Base-by-base conservation (phyloP, 371 early-diverging fungal species). In the Haplosporangium sp. region DNA sequence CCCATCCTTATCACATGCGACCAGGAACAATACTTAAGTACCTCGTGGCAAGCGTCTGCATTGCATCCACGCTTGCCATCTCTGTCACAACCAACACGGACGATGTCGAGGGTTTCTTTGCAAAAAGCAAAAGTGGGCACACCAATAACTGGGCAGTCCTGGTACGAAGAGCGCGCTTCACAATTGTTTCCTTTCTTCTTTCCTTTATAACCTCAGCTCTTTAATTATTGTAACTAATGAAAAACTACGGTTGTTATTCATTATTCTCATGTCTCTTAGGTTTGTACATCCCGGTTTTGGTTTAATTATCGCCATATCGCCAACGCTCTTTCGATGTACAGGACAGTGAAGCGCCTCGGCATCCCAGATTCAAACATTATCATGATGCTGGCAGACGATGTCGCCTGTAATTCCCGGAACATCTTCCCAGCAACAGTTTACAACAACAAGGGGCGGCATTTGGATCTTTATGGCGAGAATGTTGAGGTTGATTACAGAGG, bases 111-210 rank as follows among this genome's bases (percentile, higher is more conserved):
- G 69, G 65, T 14, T 79, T 79, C 62, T 79, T 79, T 53, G 61
- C 57, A 16, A 72, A 71, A 57, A 77, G 53, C 50, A 68, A 72
- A 37, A 79, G 87, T 64, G 90, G 88, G 29, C 95, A 94, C 74
- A 94, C 96, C 40, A 97, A 97, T 84, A 98, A 98, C 83, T 98
- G 98, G 98, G 98, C 98, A 1, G 98, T 98, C 1, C 82, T 98
- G 74, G 97, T 76, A 76, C 12, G 68, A 36, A 5, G 18, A 2
- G 42, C 42, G 3, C 9, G 23, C 43, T 20, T 36, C 14, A 12
- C 46, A 8, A 40, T 48, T 14, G 38, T 13, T 21, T 23, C 42
- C 18, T 12, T 16, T 38, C 29, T 29, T 14, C 12, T 46, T 20
- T 57, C 58, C 45, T 37, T 21, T 54, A 18, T 40, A 36, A 4